phyloP scores from a whole-genome alignment of 768 basidiomycete species.

The Pisolithus tinctorius region DNA sequence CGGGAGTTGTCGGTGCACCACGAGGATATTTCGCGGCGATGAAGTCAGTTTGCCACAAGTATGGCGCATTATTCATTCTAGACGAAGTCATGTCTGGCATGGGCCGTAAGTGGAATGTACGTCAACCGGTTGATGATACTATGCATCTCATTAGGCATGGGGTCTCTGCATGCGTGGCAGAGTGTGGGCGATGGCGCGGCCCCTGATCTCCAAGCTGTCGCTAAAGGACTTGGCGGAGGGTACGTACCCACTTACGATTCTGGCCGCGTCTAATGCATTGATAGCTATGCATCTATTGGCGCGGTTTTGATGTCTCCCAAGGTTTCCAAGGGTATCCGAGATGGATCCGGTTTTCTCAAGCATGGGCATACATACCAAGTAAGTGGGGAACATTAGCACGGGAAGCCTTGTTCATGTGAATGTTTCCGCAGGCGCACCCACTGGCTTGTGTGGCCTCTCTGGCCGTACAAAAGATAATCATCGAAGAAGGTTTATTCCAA shows the following conservation, averaged over 20 bases:
- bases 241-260: conserved; percentile 27
- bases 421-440: conserved; percentile 51
- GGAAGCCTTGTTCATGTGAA: background rate
- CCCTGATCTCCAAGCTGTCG: conserved; percentile 84
- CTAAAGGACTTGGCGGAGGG: conserved; percentile 89
- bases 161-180: conserved; percentile 83
- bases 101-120: conserved; percentile 56
- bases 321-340: conserved; percentile 63
- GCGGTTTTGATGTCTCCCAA: conserved; percentile 71
- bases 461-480: conserved; percentile 72
- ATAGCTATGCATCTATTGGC: conserved; percentile 74
- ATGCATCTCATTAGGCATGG: conserved; percentile 53
- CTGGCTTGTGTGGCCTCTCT: conserved; percentile 72
- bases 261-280: background rate
- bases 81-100: conserved; percentile 94
- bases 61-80: conserved; percentile 66
- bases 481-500: conserved; percentile 61
- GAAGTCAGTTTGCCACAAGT: conserved; percentile 76
- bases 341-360: conserved; percentile 67
- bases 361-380: conserved; percentile 87
- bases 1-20: conserved; percentile 69
- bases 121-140: background rate
- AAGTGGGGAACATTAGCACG: background rate
- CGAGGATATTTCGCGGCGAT: conserved; percentile 84
- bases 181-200: conserved; percentile 69